phyloP scores from a whole-genome alignment of 768 basidiomycete species.

The Hygrophorus russula region DNA sequence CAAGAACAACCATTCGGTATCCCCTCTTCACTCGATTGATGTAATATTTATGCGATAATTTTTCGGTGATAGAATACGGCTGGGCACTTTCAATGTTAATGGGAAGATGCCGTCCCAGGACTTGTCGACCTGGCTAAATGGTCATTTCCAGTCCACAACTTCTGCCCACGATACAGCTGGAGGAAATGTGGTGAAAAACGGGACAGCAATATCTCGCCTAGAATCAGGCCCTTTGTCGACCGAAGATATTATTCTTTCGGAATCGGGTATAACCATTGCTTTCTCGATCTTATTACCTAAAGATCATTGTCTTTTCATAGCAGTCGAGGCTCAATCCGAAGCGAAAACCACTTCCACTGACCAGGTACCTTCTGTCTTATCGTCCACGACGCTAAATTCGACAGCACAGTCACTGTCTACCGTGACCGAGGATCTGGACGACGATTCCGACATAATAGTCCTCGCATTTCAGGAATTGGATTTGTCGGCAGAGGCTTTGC shows the following conservation, averaged over 20 bases:
- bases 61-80: constrained; percentile 35
- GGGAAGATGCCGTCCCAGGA: constrained; percentile 67
- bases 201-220: constrained; percentile 21
- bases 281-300: no score
- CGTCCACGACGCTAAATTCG: neutral
- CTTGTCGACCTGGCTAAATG: constrained; percentile 52
- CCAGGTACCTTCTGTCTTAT: neutral
- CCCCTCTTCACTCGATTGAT: neutral
- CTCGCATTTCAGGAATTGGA: constrained; percentile 77
- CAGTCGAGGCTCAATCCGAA: no score
- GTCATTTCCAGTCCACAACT: constrained; percentile 2
- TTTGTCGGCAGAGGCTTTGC: constrained; percentile 62
- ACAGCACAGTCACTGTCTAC: neutral
- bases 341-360: neutral
- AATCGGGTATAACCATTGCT: no score
- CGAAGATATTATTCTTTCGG: neutral
- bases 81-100: constrained; percentile 83
- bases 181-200: neutral
- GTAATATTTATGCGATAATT: neutral
- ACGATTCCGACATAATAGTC: constrained; percentile 59
- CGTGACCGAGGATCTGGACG: constrained; percentile 12
- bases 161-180: neutral
- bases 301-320: no score
- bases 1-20: constrained; percentile 18
- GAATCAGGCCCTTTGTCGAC: constrained; percentile 19